These are phyloP conservation scores for Salpingoeca rosetta DNA, from an alignment of 78 protist genomes.

Conservation along the genomic window DNA sequence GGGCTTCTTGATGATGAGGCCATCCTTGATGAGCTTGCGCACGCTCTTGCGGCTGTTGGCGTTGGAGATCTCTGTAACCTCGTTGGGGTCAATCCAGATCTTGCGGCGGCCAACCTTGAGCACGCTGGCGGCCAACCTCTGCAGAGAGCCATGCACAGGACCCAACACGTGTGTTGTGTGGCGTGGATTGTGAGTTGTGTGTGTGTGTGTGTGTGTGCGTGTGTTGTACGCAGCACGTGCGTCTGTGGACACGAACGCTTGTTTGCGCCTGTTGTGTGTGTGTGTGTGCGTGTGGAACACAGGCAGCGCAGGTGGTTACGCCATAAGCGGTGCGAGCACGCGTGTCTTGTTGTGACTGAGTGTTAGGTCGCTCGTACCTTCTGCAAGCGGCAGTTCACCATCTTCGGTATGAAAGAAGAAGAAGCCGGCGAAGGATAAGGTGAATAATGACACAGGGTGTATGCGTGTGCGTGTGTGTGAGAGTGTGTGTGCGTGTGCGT, in stretches of 20 bases:
- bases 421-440: too few relatives aligned
- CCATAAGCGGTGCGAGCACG: too few relatives aligned
- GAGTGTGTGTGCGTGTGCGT: too few relatives aligned
- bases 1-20: slow-evolving; percentile 89
- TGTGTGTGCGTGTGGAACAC: neutral
- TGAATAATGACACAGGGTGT: too few relatives aligned
- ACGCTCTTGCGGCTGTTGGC: slow-evolving; percentile 91
- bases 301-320: neutral
- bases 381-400: too few relatives aligned
- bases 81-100: slow-evolving; percentile 98
- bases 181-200: too few relatives aligned
- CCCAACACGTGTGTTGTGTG: too few relatives aligned
- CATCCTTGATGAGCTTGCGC: slow-evolving; percentile 79
- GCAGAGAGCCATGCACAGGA: slow-evolving; percentile 25
- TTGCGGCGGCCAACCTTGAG: slow-evolving; percentile 94
- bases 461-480: too few relatives aligned
- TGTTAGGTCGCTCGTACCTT: too few relatives aligned
- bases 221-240: neutral
- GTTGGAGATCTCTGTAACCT: slow-evolving; percentile 78
- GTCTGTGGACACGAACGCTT: neutral
- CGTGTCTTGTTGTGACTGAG: too few relatives aligned
- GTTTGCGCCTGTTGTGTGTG: neutral
- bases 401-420: too few relatives aligned
- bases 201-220: too few relatives aligned
- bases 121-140: slow-evolving; percentile 95